A percentile compares a stretch with the other conserved stretches of the same genome.
These are phyloP conservation scores for Umbelopsis vinacea DNA, from an alignment of 192 early-diverging fungal genomes.

Conservation along the genomic window DNA sequence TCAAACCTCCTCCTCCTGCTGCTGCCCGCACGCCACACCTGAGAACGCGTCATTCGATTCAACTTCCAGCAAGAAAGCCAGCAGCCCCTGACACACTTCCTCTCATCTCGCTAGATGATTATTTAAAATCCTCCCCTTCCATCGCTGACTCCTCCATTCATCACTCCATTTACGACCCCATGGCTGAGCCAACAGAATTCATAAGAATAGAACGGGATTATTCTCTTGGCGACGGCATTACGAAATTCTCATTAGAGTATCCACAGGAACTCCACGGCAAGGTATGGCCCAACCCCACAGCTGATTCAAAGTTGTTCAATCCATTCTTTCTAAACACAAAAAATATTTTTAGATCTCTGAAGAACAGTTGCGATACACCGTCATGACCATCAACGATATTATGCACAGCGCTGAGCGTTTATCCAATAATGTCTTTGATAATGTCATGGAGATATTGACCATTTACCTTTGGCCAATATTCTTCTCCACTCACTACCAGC, in stretches of 20 bases:
- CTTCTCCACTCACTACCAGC: conserved; percentile 39
- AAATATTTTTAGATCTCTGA: conserved; percentile 27
- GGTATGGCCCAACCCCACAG: conserved; percentile 19
- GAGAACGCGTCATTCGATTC: conserved; percentile 17
- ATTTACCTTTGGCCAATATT: conserved; percentile 43
- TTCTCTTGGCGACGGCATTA: conserved; percentile 44
- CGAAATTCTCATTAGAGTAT: conserved; percentile 35
- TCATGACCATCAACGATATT: conserved; percentile 36
- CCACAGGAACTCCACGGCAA: conserved; percentile 31
- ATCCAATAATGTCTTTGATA: conserved; percentile 36
- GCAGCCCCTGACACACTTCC: conserved; percentile 20
- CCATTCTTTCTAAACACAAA: not conserved
- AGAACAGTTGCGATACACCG: conserved; percentile 37
- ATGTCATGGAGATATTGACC: conserved; percentile 42
- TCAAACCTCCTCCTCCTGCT: not conserved
- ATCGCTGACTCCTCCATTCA: conserved; percentile 10
- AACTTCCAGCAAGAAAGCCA: conserved; percentile 19
- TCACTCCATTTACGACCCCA: not conserved
- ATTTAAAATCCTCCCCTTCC: conserved; percentile 13
- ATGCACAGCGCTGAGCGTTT: conserved; percentile 38
- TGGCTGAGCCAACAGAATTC: conserved; percentile 20
- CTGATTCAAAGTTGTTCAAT: not conserved
- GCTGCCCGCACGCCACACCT: conserved; percentile 9
- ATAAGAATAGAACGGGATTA: conserved; percentile 45
- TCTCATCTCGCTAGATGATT: conserved; percentile 20